These are phyloP conservation scores for Paecilomyces fulvus DNA, from an alignment of 2,329 filamentous ascomycete species.

Conservation along the genomic window DNA sequence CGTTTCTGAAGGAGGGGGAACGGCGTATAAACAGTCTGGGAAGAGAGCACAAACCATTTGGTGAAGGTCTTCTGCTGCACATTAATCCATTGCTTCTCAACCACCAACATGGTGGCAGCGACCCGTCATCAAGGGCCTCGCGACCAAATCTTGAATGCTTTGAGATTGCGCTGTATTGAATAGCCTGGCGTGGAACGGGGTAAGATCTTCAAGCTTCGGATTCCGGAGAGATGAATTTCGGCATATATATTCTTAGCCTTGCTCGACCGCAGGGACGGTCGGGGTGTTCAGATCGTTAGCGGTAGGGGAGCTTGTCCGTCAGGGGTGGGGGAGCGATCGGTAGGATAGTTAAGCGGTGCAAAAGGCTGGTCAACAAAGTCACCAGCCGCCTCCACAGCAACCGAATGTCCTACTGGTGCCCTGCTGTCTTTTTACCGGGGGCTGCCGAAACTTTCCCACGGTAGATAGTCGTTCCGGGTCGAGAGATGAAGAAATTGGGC, in stretches of 20 bases:
- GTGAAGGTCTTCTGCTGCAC: conserved; percentile 99
- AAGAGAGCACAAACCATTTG: conserved; percentile 60
- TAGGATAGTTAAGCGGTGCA: neutral
- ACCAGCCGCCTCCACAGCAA: conserved; percentile 15
- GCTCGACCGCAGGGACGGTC: neutral
- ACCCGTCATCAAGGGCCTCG: conserved; percentile 21
- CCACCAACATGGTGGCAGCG: conserved; percentile 34
- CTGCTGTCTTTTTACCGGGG: neutral
- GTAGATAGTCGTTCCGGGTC: too few species aligned
- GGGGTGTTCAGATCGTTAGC: neutral
- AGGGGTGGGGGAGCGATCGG: neutral
- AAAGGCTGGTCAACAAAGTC: conserved; percentile 13
- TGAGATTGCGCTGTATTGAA: neutral
- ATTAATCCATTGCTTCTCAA: conserved; percentile 57
- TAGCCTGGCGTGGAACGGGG: conserved; percentile 10
- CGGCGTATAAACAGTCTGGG: neutral
- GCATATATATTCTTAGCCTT: neutral
- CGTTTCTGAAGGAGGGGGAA: neutral
- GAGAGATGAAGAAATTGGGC: too few species aligned
- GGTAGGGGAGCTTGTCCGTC: neutral
- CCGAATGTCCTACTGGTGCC: neutral
- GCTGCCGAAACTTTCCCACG: neutral
- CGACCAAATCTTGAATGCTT: conserved; percentile 2
- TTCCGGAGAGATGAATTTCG: neutral
- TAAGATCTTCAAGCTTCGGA: conserved; percentile 11